Conservation (phyloP, 2,329 filamentous ascomycete species). For the Sphaceloma murrayae region DNA sequence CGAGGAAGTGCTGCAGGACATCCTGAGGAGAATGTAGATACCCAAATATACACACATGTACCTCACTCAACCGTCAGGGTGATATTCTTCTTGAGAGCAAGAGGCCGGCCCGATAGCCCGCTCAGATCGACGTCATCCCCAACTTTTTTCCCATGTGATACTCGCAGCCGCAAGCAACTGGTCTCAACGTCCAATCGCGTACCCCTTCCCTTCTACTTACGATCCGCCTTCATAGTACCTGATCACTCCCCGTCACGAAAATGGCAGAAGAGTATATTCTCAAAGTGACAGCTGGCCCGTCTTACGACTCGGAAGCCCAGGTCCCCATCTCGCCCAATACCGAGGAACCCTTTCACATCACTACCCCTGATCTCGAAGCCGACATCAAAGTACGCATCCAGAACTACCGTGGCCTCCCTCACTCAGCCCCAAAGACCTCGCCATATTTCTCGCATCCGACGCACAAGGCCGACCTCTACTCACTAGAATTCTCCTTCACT, state of each 20-base stretch:
- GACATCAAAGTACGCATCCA: slow-evolving; percentile 67
- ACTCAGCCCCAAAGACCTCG: slow-evolving; percentile 56
- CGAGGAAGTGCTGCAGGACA: slow-evolving; percentile 76
- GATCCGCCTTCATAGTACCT: neutral
- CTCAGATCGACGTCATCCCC: slow-evolving; percentile 9
- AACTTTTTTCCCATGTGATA: slow-evolving; percentile 7
- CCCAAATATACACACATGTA: neutral
- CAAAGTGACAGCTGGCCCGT: slow-evolving; percentile 68
- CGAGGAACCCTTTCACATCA: slow-evolving; percentile 51
- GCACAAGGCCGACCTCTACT: slow-evolving; percentile 72
- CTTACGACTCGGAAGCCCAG: slow-evolving; percentile 65
- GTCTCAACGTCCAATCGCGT: slow-evolving; percentile 3
- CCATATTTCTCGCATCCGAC: slow-evolving; percentile 65
- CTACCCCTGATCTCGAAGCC: slow-evolving; percentile 53
- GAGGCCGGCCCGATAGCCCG: neutral
- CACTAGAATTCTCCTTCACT: slow-evolving; percentile 67
- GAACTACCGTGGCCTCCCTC: slow-evolving; percentile 59
- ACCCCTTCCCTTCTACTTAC: neutral
- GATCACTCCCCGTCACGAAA: neutral
- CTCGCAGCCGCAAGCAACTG: too few species aligned
- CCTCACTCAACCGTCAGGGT: neutral
- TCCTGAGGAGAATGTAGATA: slow-evolving; percentile 66
- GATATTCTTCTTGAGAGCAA: neutral
- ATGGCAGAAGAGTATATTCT: slow-evolving; percentile 67
- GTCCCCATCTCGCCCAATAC: slow-evolving; percentile 66